Evolutionary conservation across 225 moss, liverwort and hornwort genomes (phyloP).

Genomic region (Straminergon stramineum): DNA sequence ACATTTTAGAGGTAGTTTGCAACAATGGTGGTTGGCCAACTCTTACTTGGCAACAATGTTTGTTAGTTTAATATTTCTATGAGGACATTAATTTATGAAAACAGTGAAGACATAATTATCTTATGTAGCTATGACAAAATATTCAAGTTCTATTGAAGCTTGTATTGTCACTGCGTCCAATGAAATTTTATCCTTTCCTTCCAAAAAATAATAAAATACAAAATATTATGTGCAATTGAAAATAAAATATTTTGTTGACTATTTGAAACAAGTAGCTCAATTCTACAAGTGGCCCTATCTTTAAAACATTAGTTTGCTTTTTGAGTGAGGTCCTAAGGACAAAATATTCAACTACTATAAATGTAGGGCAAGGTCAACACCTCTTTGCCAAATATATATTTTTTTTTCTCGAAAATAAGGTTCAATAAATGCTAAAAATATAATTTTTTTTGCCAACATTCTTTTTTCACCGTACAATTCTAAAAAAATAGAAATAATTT

Average conservation of each 20-base stretch:
- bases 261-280: neutral
- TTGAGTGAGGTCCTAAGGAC: rapidly evolving
- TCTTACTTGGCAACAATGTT: neutral
- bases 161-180: neutral
- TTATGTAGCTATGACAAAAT: neutral
- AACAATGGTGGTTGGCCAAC: neutral
- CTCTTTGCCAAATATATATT: no score
- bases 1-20: neutral
- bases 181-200: neutral
- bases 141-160: neutral
- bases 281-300: neutral
- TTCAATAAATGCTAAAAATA: no score
- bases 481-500: no score
- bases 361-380: no score
- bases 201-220: neutral
- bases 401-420: no score
- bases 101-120: neutral
- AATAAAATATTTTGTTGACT: neutral
- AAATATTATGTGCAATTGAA: neutral
- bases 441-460: no score
- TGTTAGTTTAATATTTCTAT: neutral
- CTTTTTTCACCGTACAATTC: no score
- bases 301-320: neutral
- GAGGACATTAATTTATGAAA: no score
- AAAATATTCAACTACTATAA: neutral